Base-by-base conservation (phyloP, 129 eudicot species). In the Pulicaria dysenterica region DNA sequence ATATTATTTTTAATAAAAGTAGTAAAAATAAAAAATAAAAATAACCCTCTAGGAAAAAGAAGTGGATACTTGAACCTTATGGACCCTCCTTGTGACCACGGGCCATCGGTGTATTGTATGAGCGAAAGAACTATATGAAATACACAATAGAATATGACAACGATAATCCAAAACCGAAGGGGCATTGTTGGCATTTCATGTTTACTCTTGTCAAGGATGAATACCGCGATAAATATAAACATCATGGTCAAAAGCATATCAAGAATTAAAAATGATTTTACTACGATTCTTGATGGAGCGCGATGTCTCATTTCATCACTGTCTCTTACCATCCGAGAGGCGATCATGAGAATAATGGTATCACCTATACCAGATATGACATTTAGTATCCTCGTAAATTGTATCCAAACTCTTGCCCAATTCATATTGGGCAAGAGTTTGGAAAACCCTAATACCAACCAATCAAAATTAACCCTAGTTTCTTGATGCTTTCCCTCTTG, bases 391-490 rank as follows among this genome's bases (percentile, higher is more conserved):
- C 56, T 56, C 24, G 56, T 71, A 6, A 57, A 71, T 43, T 55
- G 74, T 54, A 70, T 17, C 64, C 74, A 70, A 70, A 70, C 74
- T 55, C 74, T 70, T 55, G 74, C 74, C 63, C 74, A 69, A 53
- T 38, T 58, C 74, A 53, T 69, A 15, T 51, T 17, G 74, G 75
- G 75, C 67, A 71, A 71, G 76, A 57, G 55, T 71, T 71, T 71
- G 45, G 67, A 37, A n/a, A 7, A 19, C 39, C 24, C 3, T 71
- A 13, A 43, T 2, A 41, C 12, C 8, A 58, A 71, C 13, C 74
- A 58, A 24, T 71, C 46, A 43, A 71, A 46, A 71, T 36, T 57
- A 71, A 10, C 55, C 67, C 57, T 71, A 45, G 44, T 56, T 43
- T 57, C 40, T 50, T 51, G 39, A 6, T 53, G 39, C 16, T 45